Evolutionary conservation across 768 basidiomycete genomes (phyloP).

Genomic region (Ramaria rubella): DNA sequence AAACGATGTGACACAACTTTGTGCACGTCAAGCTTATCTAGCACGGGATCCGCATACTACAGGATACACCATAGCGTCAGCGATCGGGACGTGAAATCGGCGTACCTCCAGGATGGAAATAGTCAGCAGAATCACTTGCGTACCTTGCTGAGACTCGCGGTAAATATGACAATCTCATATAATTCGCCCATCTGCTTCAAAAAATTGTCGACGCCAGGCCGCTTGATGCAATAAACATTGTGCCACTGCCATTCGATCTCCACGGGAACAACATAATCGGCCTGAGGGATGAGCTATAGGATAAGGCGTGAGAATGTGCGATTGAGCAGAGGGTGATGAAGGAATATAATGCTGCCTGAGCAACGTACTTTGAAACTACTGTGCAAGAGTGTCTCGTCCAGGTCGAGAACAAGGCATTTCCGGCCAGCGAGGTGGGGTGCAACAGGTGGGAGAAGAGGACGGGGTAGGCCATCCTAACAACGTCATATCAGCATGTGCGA

Average conservation of each 20-base stretch:
- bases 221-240: conserved; percentile 98
- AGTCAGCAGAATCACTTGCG: conserved; percentile 21
- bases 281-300: conserved; percentile 78
- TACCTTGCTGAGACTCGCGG: conserved; percentile 95
- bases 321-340: conserved; percentile 11
- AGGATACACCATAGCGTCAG: too few relatives aligned
- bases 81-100: conserved; percentile 11
- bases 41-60: conserved; percentile 96
- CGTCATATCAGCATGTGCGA: conserved; percentile 3
- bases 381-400: conserved; percentile 96
- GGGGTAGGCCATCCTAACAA: conserved; percentile 73
- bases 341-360: not conserved
- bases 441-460: conserved; percentile 84
- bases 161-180: conserved; percentile 97
- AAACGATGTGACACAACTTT: conserved; percentile 89
- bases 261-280: conserved; percentile 97
- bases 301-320: not conserved
- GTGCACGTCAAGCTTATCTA: conserved; percentile 93
- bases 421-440: conserved; percentile 73
- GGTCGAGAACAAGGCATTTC: conserved; percentile 93
- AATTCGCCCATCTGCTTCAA: conserved; percentile 98
- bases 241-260: conserved; percentile 99
- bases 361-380: conserved; percentile 89
- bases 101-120: too few relatives aligned
- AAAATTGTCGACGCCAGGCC: conserved; percentile 96